Evolutionary conservation across 768 basidiomycete species (phyloP).

Genomic region (Auricularia auricula-judae): DNA sequence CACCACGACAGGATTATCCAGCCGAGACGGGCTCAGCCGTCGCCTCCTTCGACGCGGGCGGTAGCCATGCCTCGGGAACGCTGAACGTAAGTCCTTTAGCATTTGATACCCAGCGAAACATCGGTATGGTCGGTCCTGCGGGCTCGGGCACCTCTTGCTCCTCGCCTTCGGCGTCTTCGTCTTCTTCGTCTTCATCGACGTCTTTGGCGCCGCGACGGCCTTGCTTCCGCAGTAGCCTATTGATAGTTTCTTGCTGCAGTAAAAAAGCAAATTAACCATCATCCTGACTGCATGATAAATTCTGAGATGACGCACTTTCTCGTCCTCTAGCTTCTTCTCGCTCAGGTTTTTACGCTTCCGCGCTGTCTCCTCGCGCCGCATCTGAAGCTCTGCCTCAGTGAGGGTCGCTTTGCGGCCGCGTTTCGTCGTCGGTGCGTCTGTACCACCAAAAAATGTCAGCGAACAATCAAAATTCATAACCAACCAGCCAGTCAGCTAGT

Average conservation of each 20-base stretch:
- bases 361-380: slow-evolving; percentile 70
- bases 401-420: slow-evolving; percentile 50
- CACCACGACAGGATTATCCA: too few relatives aligned
- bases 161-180: slow-evolving; percentile 24
- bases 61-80: background rate
- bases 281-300: too few relatives aligned
- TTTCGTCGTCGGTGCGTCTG: slow-evolving; percentile 15
- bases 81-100: slow-evolving; percentile 18
- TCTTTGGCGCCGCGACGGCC: slow-evolving; percentile 27
- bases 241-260: slow-evolving; percentile 72
- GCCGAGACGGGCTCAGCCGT: too few relatives aligned
- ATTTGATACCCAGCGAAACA: slow-evolving; percentile 67
- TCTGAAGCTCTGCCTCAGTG: slow-evolving; percentile 61
- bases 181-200: slow-evolving; percentile 30
- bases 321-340: slow-evolving; percentile 78
- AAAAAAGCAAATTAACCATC: background rate
- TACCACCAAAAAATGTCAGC: background rate
- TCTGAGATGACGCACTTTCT: slow-evolving; percentile 42
- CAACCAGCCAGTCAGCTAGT: background rate
- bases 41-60: background rate
- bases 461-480: background rate
- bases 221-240: slow-evolving; percentile 79
- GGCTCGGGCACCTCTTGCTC: slow-evolving; percentile 24
- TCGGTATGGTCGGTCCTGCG: slow-evolving; percentile 31
- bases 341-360: slow-evolving; percentile 70